phyloP scores from a whole-genome alignment of 768 basidiomycete species.

The Hysterangium stoloniferum region DNA sequence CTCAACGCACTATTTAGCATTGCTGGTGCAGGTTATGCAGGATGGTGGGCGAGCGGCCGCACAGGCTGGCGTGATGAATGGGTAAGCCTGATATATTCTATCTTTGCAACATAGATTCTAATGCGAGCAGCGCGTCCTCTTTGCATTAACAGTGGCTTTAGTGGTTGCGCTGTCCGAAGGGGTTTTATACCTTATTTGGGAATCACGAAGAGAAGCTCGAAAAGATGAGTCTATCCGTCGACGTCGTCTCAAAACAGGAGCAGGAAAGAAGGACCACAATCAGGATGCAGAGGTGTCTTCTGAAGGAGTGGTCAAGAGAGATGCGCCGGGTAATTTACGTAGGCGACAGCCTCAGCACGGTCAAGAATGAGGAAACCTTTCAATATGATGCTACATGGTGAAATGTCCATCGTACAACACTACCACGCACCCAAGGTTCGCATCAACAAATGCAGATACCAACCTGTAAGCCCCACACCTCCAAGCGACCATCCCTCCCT shows the following conservation, averaged over 20 bases:
- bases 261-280: slow-evolving; percentile 2
- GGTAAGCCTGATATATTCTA: slow-evolving; percentile 37
- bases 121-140: slow-evolving; percentile 47
- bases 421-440: slow-evolving; percentile 41
- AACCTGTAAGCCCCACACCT: slow-evolving; percentile 84
- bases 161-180: slow-evolving; percentile 67
- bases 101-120: background rate
- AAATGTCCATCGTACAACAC: slow-evolving; percentile 31
- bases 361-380: background rate
- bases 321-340: background rate
- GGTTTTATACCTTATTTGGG: slow-evolving; percentile 67
- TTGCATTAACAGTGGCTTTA: slow-evolving; percentile 51
- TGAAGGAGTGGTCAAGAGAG: background rate
- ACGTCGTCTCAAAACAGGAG: too few relatives aligned
- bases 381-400: slow-evolving; percentile 29
- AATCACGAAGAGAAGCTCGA: slow-evolving; percentile 32
- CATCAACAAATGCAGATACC: slow-evolving; percentile 67
- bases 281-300: background rate
- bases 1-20: slow-evolving; percentile 69
- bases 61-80: slow-evolving; percentile 66
- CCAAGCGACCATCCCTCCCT: slow-evolving; percentile 40
- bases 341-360: background rate
- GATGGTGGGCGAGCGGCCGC: slow-evolving; percentile 65
- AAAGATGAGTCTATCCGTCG: background rate
- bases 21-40: slow-evolving; percentile 53